Evolutionary conservation across 2,329 filamentous ascomycete species (phyloP).

Genomic region (Paracorniculantispora psalliotae): DNA sequence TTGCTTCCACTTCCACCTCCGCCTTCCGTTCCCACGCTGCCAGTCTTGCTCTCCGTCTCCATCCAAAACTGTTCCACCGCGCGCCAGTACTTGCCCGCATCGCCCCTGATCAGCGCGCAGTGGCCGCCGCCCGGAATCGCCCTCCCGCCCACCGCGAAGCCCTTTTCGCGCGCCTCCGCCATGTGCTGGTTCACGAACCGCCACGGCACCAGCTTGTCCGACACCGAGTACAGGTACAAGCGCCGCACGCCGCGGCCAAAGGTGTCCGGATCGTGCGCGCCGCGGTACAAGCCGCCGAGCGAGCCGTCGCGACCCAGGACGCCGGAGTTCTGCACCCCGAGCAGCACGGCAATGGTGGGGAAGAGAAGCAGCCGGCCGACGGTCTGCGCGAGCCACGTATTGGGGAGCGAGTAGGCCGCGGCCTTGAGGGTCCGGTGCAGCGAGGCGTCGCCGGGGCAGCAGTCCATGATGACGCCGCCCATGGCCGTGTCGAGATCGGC

Average conservation of each 20-base stretch:
- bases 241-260: slow-evolving; percentile 1
- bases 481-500: not conserved
- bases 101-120: slow-evolving; percentile 4
- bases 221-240: slow-evolving; percentile 12
- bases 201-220: slow-evolving; percentile 6
- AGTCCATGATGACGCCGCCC: slow-evolving; percentile 12
- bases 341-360: slow-evolving; percentile 8
- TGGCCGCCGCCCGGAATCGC: slow-evolving; percentile 3
- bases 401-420: slow-evolving; percentile 9
- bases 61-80: slow-evolving; percentile 5
- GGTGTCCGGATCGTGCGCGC: not conserved
- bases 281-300: slow-evolving; percentile 3
- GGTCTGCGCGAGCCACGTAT: slow-evolving; percentile 1
- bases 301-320: not conserved
- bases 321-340: slow-evolving; percentile 3
- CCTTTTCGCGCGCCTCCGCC: slow-evolving; percentile 3
- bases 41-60: not conserved
- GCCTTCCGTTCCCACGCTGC: not conserved
- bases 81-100: slow-evolving; percentile 9
- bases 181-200: slow-evolving; percentile 10
- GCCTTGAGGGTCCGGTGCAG: not conserved
- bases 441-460: slow-evolving; percentile 10
- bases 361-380: slow-evolving; percentile 8
- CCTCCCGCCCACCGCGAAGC: not conserved
- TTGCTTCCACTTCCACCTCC: not conserved